Base-by-base conservation (phyloP, 768 basidiomycete species). In the Suillus alpinus region DNA sequence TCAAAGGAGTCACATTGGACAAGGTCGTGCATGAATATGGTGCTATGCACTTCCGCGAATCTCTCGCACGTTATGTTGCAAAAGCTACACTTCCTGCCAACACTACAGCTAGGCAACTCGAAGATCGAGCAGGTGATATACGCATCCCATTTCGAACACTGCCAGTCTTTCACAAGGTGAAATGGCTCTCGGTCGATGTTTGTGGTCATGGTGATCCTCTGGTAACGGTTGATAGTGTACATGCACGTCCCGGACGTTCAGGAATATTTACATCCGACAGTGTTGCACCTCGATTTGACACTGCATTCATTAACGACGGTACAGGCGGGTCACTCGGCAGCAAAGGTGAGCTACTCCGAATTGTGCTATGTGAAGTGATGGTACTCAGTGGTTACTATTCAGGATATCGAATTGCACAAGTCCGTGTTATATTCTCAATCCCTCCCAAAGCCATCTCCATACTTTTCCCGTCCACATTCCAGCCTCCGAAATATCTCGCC, bases 401-500 rank as follows among this genome's bases (percentile, higher is more conserved):
- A 46, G 18, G 32, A 57, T 59, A 51, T 62, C 36, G 39, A 18
- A n/a, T 49, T 69, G 71, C 62, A 3, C 52, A 59, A 12, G 50
- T 55, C 10, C 47, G 51, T 31, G 50, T 59, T 7, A 13, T 51
- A 16, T 47, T 66, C 29, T 63, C 66, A 29, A 57, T 43, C n/a
- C n/a, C 39, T 41, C 46, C 13, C 47, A 63, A 18, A 50, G 41
- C 36, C 46, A 62, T 14, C 59, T 57, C 7, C 50, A 63, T 57
- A 66, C 65, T 69, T 68, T 20, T 60, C 53, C 8, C 18, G 47
- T 7, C 59, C 56, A 6, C 67, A 68, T 53, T 61, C 1, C 63
- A 68, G 43, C n/a, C n/a, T n/a, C n/a, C n/a, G n/a, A n/a, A n/a
- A n/a, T n/a, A n/a, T n/a, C 20, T 61, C 23, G 56, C 64, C 4